Conservation (phyloP, 306 rosid genomes). For the barrel medic (Medicago truncatula) region DNA sequence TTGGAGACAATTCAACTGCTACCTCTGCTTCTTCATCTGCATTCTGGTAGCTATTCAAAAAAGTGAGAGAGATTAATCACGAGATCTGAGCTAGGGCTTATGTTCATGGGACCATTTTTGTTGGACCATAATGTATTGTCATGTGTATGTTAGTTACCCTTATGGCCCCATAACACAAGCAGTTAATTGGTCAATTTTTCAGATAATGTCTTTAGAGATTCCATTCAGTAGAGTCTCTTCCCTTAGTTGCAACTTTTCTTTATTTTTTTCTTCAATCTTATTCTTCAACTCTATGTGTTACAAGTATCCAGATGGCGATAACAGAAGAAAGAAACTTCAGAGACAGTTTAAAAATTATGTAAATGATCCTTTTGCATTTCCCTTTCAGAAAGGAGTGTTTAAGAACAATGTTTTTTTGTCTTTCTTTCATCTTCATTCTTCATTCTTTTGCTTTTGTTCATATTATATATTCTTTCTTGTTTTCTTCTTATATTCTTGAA, state of each 20-base stretch:
- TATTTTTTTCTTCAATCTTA: not conserved
- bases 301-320: conserved; percentile 8
- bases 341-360: not conserved
- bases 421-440: conserved; percentile 17
- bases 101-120: conserved; percentile 23
- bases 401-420: not conserved
- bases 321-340: conserved; percentile 18
- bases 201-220: not conserved
- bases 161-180: not conserved
- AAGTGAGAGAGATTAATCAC: not conserved
- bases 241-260: not conserved
- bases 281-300: not conserved
- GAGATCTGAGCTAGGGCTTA: not conserved
- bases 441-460: conserved; percentile 19
- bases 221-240: not conserved
- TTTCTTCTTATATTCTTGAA: not conserved
- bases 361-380: conserved; percentile 18
- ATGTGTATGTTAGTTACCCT: not conserved
- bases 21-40: not conserved
- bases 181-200: not conserved
- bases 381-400: conserved; percentile 21
- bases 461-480: not conserved
- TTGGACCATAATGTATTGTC: conserved; percentile 8
- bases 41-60: not conserved
- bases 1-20: not conserved